These are phyloP conservation scores for Iberis pinnata DNA, from an alignment of 345 rosid species.

Conservation along the genomic window DNA sequence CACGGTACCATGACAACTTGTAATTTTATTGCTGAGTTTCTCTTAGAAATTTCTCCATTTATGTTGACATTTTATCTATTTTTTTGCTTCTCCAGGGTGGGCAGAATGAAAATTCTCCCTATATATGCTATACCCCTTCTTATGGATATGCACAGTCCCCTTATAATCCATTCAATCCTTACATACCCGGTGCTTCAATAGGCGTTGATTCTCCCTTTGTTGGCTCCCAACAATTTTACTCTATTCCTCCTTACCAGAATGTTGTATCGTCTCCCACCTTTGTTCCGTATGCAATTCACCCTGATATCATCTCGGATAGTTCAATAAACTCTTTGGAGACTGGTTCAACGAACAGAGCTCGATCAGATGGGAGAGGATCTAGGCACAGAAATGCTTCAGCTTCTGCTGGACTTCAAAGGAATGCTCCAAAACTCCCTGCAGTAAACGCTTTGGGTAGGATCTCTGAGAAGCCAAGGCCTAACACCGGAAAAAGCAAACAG, in stretches of 20 bases:
- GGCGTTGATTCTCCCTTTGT: conserved; percentile 55
- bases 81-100: conserved; percentile 50
- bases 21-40: too few species aligned
- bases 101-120: conserved; percentile 73
- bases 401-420: conserved; percentile 39
- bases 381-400: conserved; percentile 43
- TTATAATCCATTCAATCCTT: conserved; percentile 87
- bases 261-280: conserved; percentile 51
- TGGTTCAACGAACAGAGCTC: conserved; percentile 33
- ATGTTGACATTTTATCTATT: conserved; percentile 1
- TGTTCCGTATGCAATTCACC: conserved; percentile 48
- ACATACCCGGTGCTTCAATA: conserved; percentile 72
- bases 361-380: conserved; percentile 42
- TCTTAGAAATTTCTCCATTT: background rate
- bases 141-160: conserved; percentile 83
- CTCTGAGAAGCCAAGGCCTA: conserved; percentile 38
- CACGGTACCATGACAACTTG: conserved; percentile 52
- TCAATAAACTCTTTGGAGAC: conserved; percentile 43
- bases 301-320: conserved; percentile 38
- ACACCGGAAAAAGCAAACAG: conserved; percentile 43
- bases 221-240: conserved; percentile 61
- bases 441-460: conserved; percentile 37
- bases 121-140: conserved; percentile 70
- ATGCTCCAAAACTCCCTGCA: conserved; percentile 38
- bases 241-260: conserved; percentile 55